These are phyloP conservation scores for Penicillium lividum DNA, from an alignment of 495 filamentous ascomycete species.

Conservation along the genomic window DNA sequence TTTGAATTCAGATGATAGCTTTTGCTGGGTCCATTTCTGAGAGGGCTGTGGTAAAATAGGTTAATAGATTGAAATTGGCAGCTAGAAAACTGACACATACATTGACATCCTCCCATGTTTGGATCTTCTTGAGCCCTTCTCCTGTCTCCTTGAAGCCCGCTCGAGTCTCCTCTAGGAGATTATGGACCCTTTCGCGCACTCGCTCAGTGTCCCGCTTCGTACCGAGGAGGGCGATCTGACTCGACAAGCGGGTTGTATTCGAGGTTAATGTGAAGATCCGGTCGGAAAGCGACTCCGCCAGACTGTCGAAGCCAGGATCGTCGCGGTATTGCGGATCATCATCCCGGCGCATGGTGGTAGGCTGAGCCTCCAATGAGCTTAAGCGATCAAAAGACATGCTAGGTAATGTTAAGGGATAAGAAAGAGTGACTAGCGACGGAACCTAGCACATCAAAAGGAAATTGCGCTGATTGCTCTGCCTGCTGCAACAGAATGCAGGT, in stretches of 20 bases:
- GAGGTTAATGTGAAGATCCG: constrained; percentile 84
- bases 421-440: constrained; percentile 10
- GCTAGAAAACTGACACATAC: constrained; percentile 49
- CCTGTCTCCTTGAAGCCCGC: constrained; percentile 88
- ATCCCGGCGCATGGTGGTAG: constrained; percentile 61
- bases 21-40: constrained; percentile 92
- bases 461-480: constrained; percentile 6
- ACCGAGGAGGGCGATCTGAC: constrained; percentile 80
- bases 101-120: constrained; percentile 88
- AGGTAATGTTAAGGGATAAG: constrained; percentile 9
- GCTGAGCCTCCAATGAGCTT: constrained; percentile 79
- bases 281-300: constrained; percentile 78
- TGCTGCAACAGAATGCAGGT: constrained; percentile 34
- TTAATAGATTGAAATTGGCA: constrained; percentile 10
- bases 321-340: constrained; percentile 78
- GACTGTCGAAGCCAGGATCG: constrained; percentile 85
- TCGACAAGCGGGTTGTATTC: constrained; percentile 77
- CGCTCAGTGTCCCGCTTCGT: constrained; percentile 88
- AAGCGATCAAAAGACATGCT: constrained; percentile 91
- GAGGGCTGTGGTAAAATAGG: constrained; percentile 59
- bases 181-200: constrained; percentile 85
- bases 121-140: constrained; percentile 88
- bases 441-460: constrained; percentile 11
- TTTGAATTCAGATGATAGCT: constrained; percentile 89
- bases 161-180: constrained; percentile 80